phyloP scores from a whole-genome alignment of 129 eudicot genomes.

The Lactuca saligna region DNA sequence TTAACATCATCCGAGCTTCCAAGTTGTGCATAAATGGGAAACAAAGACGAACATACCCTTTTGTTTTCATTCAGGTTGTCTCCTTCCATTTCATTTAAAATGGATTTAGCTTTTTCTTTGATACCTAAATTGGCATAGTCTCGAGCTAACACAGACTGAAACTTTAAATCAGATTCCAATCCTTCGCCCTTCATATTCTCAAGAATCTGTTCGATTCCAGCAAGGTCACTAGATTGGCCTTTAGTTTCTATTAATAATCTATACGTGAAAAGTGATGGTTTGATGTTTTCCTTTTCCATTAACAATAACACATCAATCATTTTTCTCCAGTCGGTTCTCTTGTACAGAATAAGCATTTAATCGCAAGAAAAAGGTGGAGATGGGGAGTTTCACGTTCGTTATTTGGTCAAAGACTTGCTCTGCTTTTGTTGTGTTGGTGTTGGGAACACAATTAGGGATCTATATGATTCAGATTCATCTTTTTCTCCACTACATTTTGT shows the following conservation, averaged over 20 bases:
- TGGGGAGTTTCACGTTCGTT: conserved; percentile 48
- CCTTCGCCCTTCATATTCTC: conserved; percentile 88
- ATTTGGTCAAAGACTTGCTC: conserved; percentile 69
- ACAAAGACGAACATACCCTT: conserved; percentile 45
- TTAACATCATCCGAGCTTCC: conserved; percentile 62
- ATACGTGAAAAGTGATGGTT: conserved; percentile 68
- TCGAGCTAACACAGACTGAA: conserved; percentile 42
- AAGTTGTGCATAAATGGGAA: conserved; percentile 58
- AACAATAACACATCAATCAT: conserved; percentile 68
- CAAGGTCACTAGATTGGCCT: conserved; percentile 62
- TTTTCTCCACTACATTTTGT: too few species aligned
- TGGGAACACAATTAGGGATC: conserved; percentile 48
- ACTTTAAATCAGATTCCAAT: conserved; percentile 30
- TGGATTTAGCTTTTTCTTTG: conserved; percentile 63
- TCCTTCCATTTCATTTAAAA: conserved; percentile 78
- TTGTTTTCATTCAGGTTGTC: conserved; percentile 37
- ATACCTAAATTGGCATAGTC: conserved; percentile 54
- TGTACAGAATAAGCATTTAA: conserved; percentile 71
- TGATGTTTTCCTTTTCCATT: conserved; percentile 76
- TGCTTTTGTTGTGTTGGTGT: conserved; percentile 44
- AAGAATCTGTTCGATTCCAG: conserved; percentile 70
- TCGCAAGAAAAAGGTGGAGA: conserved; percentile 61
- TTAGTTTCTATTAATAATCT: conserved; percentile 59
- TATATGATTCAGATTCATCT: too few species aligned
- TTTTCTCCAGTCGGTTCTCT: conserved; percentile 66